These are phyloP conservation scores for Spathaspora hagerdaliae DNA, from an alignment of 805 yeast species.

Conservation along the genomic window DNA sequence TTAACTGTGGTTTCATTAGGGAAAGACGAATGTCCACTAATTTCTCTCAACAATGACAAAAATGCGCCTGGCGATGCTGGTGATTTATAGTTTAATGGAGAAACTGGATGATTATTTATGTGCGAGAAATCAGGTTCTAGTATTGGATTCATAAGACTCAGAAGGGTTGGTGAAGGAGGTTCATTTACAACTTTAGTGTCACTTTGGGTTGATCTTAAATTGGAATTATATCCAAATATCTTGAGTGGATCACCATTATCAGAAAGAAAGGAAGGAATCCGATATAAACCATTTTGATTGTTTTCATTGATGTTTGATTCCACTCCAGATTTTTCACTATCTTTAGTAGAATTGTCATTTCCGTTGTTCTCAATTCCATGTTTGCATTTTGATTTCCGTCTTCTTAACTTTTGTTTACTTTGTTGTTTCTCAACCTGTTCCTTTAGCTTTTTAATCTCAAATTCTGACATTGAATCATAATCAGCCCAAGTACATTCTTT, in stretches of 20 bases:
- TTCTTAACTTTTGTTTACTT: constrained; percentile 38
- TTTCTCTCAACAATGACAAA: constrained; percentile 21
- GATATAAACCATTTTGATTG: neutral
- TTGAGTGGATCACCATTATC: constrained; percentile 4
- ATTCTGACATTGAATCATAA: constrained; percentile 35
- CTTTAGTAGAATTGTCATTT: neutral
- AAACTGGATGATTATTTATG: neutral
- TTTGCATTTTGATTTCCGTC: constrained; percentile 21
- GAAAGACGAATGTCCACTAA: constrained; percentile 6
- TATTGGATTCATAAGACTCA: constrained; percentile 9
- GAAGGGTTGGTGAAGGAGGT: constrained; percentile 9
- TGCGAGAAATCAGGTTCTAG: neutral
- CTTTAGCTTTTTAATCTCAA: constrained; percentile 32
- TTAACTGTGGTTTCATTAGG: neutral
- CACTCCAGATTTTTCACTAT: neutral
- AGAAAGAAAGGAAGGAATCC: neutral
- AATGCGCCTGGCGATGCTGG: constrained; percentile 20
- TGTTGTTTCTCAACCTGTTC: constrained; percentile 37
- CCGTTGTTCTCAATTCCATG: neutral
- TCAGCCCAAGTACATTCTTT: constrained; percentile 49
- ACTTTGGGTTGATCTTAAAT: constrained; percentile 7
- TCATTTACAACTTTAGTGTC: neutral
- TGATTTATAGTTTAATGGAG: neutral
- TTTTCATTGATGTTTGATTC: neutral
- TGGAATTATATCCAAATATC: constrained; percentile 7